A percentile compares a stretch with the other conserved stretches of the same genome.
Evolutionary conservation across 345 rosid species (phyloP).

Genomic region (Sapria himalayana): DNA sequence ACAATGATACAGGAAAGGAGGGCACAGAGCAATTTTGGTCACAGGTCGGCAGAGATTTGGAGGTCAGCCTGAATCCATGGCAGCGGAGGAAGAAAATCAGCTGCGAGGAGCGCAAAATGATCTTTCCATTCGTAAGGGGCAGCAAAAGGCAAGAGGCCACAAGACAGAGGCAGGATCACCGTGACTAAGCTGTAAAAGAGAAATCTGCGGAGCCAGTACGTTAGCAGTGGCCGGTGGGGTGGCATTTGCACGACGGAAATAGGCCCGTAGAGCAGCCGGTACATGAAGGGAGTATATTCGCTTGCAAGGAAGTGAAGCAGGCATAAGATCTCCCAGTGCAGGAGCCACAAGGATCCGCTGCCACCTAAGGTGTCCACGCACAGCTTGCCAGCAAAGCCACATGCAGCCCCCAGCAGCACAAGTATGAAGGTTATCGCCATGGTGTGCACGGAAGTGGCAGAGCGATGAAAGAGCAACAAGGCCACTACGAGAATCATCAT

Average conservation of each 20-base stretch:
- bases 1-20: too few species aligned
- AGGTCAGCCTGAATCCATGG: slow-evolving; percentile 9
- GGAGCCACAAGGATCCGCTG: slow-evolving; percentile 45
- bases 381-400: slow-evolving; percentile 62
- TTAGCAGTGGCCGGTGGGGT: slow-evolving; percentile 10
- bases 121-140: slow-evolving; percentile 43
- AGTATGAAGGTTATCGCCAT: slow-evolving; percentile 60
- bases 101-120: slow-evolving; percentile 18
- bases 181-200: slow-evolving; percentile 22
- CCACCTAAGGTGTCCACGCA: slow-evolving; percentile 83
- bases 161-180: slow-evolving; percentile 32
- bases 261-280: slow-evolving; percentile 33
- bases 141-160: slow-evolving; percentile 66
- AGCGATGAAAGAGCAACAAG: slow-evolving; percentile 42
- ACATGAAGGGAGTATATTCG: slow-evolving; percentile 21
- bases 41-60: too few species aligned
- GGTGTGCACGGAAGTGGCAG: slow-evolving; percentile 29
- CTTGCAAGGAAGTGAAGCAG: slow-evolving; percentile 38
- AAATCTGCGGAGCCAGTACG: slow-evolving; percentile 43
- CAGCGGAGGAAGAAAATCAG: background rate
- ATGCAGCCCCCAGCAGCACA: slow-evolving; percentile 35
- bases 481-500: slow-evolving; percentile 35
- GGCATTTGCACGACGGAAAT: slow-evolving; percentile 12
- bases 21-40: too few species aligned
- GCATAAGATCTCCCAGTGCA: slow-evolving; percentile 57